A percentile compares a stretch with the other conserved stretches of the same genome.
Evolutionary conservation across 1,139 yeast species (phyloP).

Genomic region (Diutina ranongensis): DNA sequence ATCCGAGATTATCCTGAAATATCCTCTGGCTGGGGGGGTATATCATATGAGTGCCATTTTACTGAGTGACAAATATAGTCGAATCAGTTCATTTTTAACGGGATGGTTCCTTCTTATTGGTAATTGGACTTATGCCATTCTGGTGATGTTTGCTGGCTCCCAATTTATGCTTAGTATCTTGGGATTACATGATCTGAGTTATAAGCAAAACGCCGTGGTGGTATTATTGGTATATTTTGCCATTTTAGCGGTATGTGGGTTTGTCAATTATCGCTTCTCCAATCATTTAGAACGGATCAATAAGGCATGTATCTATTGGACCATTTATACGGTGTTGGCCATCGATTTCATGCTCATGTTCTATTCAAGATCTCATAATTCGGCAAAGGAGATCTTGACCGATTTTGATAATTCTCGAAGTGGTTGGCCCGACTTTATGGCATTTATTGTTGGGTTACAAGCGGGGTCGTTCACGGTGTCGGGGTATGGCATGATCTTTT

Average conservation of each 20-base stretch:
- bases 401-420: conserved; percentile 59
- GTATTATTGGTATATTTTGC: conserved; percentile 46
- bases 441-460: conserved; percentile 65
- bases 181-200: conserved; percentile 47
- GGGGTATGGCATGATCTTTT: conserved; percentile 74
- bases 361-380: conserved; percentile 50
- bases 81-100: conserved; percentile 56
- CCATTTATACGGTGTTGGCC: conserved; percentile 56
- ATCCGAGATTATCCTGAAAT: conserved; percentile 63
- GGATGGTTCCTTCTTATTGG: conserved; percentile 70
- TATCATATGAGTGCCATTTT: conserved; percentile 67
- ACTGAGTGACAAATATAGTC: conserved; percentile 43
- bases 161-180: conserved; percentile 57
- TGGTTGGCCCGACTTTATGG: conserved; percentile 48
- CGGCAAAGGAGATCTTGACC: conserved; percentile 49
- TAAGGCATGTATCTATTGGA: conserved; percentile 60
- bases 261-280: conserved; percentile 51
- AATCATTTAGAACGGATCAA: conserved; percentile 51
- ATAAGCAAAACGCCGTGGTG: conserved; percentile 43
- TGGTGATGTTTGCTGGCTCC: conserved; percentile 64
- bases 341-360: conserved; percentile 52
- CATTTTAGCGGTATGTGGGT: conserved; percentile 47
- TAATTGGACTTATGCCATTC: conserved; percentile 65
- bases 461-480: conserved; percentile 71
- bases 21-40: conserved; percentile 65